Conservation (phyloP, 192 early-diverging fungal species). For the Coemansia sp. region DNA sequence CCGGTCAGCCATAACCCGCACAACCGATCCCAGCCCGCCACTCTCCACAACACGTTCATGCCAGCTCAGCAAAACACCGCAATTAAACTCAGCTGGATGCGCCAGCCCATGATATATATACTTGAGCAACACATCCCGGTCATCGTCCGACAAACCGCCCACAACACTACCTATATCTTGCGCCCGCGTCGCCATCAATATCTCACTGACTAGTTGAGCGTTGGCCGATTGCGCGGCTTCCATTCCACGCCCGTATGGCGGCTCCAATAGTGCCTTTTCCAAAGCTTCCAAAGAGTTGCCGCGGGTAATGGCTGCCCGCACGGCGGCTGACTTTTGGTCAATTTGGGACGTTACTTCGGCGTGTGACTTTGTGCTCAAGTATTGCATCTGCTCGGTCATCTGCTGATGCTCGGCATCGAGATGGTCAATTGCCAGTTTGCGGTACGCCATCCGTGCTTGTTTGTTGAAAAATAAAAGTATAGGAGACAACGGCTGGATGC, state of each 20-base stretch:
- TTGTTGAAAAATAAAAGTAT: not conserved
- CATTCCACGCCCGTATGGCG: conserved; percentile 68
- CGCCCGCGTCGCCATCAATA: conserved; percentile 68
- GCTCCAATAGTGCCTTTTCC: conserved; percentile 61
- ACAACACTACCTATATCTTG: conserved; percentile 68
- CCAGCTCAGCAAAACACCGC: conserved; percentile 83
- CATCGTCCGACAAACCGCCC: conserved; percentile 58
- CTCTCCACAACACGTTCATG: conserved; percentile 95
- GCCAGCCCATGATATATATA: conserved; percentile 92
- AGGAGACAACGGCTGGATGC: too few species aligned
- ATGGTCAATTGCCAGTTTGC: conserved; percentile 45
- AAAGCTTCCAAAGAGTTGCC: conserved; percentile 63
- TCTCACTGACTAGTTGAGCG: conserved; percentile 78
- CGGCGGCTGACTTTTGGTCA: conserved; percentile 54
- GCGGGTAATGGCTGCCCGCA: conserved; percentile 64
- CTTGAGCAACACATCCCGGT: conserved; percentile 83
- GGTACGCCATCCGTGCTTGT: conserved; percentile 31
- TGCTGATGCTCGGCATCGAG: conserved; percentile 33
- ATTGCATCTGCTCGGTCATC: conserved; percentile 40
- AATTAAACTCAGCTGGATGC: conserved; percentile 78
- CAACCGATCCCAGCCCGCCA: conserved; percentile 84
- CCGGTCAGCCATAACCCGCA: conserved; percentile 89
- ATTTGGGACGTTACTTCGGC: conserved; percentile 21
- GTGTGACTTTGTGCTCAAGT: conserved; percentile 30
- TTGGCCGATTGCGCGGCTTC: conserved; percentile 70